Percentiles rank a stretch among this genome's conserved stretches.
Conservation (phyloP, 345 rosid species). For the Eucalyptus leucophloia region DNA sequence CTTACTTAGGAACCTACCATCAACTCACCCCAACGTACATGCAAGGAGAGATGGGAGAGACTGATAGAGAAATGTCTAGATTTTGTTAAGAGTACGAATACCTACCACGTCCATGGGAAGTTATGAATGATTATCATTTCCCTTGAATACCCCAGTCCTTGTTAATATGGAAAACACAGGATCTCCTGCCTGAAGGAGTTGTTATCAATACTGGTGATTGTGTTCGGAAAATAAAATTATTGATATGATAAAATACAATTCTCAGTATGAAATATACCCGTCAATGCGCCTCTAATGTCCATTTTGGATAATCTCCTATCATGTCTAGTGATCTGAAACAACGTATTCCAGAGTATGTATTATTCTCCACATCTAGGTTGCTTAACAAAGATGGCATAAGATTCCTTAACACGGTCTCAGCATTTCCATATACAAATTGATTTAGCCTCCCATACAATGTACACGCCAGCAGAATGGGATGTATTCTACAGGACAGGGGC, state of each 20-base stretch:
- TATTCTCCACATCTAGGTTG: neutral
- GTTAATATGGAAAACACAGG: conserved; percentile 86
- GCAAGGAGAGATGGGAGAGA: neutral
- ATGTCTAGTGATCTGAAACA: conserved; percentile 48
- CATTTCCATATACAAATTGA: conserved; percentile 55
- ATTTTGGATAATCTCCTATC: conserved; percentile 78
- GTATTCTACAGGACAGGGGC: conserved; percentile 32
- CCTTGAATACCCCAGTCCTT: conserved; percentile 85
- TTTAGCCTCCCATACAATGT: conserved; percentile 77
- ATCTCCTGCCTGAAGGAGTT: conserved; percentile 43
- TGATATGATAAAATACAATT: neutral
- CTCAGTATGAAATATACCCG: conserved; percentile 26
- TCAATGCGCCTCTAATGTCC: conserved; percentile 57
- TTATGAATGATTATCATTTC: conserved; percentile 33
- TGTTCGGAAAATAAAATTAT: neutral
- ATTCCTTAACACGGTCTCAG: conserved; percentile 42
- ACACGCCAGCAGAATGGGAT: conserved; percentile 34
- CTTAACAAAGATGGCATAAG: conserved; percentile 16
- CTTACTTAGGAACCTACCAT: neutral
- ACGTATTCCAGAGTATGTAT: conserved; percentile 8
- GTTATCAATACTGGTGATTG: neutral
- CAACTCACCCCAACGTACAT: neutral
- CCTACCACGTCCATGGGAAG: conserved; percentile 68
- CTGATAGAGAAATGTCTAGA: neutral
- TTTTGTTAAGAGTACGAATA: neutral